These are phyloP conservation scores for Pseudocercospora crystallina DNA, from an alignment of 2,329 filamentous ascomycete genomes.

Conservation along the genomic window DNA sequence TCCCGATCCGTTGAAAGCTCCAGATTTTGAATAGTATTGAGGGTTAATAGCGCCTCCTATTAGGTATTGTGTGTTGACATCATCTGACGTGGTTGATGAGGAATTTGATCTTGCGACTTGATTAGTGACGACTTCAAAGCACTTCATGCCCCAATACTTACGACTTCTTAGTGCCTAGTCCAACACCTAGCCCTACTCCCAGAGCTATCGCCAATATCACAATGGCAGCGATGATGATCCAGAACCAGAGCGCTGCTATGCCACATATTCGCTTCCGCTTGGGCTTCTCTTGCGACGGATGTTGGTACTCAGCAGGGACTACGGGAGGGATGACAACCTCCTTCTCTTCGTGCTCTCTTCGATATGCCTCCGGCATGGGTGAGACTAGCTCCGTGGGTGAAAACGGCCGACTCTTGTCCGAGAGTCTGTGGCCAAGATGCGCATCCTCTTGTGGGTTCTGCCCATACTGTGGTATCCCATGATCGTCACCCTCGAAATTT, in stretches of 20 bases:
- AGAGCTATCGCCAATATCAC: constrained; percentile 35
- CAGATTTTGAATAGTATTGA: constrained; percentile 40
- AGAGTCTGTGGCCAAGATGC: constrained; percentile 17
- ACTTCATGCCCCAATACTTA: constrained; percentile 19
- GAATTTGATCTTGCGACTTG: not conserved
- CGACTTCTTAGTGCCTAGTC: constrained; percentile 26
- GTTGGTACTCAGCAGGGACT: constrained; percentile 14
- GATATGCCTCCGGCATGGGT: constrained; percentile 30
- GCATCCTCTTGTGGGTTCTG: constrained; percentile 7
- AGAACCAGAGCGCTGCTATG: constrained; percentile 21
- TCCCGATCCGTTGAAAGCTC: constrained; percentile 50
- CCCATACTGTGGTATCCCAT: constrained; percentile 22
- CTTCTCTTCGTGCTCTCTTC: constrained; percentile 30
- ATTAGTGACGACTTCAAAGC: not conserved
- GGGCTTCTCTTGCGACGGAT: constrained; percentile 9
- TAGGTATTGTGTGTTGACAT: constrained; percentile 21
- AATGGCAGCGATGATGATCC: constrained; percentile 23
- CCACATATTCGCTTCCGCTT: constrained; percentile 24
- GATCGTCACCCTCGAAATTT: constrained; percentile 19
- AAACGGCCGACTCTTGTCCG: constrained; percentile 25
- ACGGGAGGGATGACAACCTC: constrained; percentile 28
- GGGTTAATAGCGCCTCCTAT: constrained; percentile 43
- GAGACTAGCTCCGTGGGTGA: constrained; percentile 27
- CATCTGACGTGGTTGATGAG: not conserved
- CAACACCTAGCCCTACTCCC: constrained; percentile 39